phyloP scores from a whole-genome alignment of 2,329 filamentous ascomycete genomes.

The Fusarium circinatum region DNA sequence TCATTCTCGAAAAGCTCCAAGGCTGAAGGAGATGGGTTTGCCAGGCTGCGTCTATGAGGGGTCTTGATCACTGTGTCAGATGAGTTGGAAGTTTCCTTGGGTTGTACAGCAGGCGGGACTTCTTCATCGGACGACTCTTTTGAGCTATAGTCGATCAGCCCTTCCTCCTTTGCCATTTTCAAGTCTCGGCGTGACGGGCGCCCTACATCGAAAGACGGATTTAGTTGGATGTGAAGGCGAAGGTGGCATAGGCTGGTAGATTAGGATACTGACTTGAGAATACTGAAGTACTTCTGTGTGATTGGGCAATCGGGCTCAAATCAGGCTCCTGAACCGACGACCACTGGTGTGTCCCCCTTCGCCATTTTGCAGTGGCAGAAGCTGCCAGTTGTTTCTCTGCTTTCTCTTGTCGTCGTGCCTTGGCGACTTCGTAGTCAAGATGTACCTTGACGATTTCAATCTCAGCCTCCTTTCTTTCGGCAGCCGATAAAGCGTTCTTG shows the following conservation, averaged over 20 bases:
- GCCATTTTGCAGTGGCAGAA: slow-evolving; percentile 55
- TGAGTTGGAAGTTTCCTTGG: slow-evolving; percentile 41
- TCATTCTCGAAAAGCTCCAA: slow-evolving; percentile 48
- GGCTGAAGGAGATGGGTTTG: slow-evolving; percentile 37
- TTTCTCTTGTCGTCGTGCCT: slow-evolving; percentile 56
- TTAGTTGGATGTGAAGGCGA: slow-evolving; percentile 15
- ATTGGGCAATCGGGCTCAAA: slow-evolving; percentile 61
- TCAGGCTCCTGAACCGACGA: slow-evolving; percentile 61
- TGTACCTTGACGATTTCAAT: slow-evolving; percentile 52
- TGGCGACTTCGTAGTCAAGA: slow-evolving; percentile 48
- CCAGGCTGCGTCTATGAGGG: slow-evolving; percentile 41
- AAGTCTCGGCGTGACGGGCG: slow-evolving; percentile 1
- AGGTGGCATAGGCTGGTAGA: slow-evolving; percentile 4
- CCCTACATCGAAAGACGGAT: slow-evolving; percentile 2
- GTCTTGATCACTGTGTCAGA: slow-evolving; percentile 53
- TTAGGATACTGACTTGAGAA: slow-evolving; percentile 37
- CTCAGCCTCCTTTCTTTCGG: slow-evolving; percentile 59
- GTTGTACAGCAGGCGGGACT: not conserved
- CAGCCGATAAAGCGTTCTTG: slow-evolving; percentile 48
- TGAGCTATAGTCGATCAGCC: slow-evolving; percentile 15
- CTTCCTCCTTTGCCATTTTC: not conserved
- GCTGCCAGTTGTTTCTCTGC: slow-evolving; percentile 49
- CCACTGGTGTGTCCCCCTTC: slow-evolving; percentile 59
- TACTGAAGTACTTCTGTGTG: slow-evolving; percentile 43
- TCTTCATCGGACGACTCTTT: not conserved